These are phyloP conservation scores for Globisporangium rhizosaccharum DNA, from an alignment of 352 stramenopile genomes.

Conservation along the genomic window DNA sequence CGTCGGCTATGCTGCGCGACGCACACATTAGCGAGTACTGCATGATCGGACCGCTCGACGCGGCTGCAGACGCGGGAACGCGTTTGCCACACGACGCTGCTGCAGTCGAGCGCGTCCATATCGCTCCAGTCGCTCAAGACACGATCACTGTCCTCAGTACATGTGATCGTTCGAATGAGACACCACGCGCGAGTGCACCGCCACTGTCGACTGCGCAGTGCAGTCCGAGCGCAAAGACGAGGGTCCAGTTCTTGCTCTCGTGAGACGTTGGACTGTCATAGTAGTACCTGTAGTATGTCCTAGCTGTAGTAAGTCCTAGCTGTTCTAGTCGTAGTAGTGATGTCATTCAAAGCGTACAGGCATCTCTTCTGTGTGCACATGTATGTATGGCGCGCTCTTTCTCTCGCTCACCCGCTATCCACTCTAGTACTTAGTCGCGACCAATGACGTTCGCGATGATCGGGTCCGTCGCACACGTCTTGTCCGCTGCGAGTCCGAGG, in stretches of 20 bases:
- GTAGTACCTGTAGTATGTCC: too few species aligned
- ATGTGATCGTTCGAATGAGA: too few species aligned
- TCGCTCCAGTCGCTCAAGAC: background rate
- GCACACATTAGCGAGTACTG: constrained; percentile 10
- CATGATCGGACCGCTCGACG: constrained; percentile 6
- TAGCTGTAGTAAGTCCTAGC: too few species aligned
- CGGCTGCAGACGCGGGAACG: background rate
- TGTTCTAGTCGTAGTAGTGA: background rate
- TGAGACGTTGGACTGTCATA: background rate
- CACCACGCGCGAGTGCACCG: too few species aligned
- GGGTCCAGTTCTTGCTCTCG: constrained; percentile 4
- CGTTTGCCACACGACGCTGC: background rate
- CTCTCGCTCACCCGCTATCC: too few species aligned
- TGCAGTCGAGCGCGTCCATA: background rate
- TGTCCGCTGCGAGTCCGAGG: constrained; percentile 50
- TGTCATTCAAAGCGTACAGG: background rate
- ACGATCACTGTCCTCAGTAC: too few species aligned
- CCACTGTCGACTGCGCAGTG: too few species aligned
- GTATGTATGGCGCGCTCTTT: background rate
- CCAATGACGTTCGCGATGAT: constrained; percentile 33
- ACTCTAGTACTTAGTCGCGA: constrained; percentile 1
- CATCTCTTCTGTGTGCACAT: background rate
- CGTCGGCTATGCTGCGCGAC: constrained; percentile 4
- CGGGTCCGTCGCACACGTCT: constrained; percentile 40
- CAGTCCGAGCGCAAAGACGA: background rate